Evolutionary conservation across 768 basidiomycete species (phyloP), one percentile per base, ranked within the genome.

Genomic region (Gloeopeniophorella convolvens): DNA sequence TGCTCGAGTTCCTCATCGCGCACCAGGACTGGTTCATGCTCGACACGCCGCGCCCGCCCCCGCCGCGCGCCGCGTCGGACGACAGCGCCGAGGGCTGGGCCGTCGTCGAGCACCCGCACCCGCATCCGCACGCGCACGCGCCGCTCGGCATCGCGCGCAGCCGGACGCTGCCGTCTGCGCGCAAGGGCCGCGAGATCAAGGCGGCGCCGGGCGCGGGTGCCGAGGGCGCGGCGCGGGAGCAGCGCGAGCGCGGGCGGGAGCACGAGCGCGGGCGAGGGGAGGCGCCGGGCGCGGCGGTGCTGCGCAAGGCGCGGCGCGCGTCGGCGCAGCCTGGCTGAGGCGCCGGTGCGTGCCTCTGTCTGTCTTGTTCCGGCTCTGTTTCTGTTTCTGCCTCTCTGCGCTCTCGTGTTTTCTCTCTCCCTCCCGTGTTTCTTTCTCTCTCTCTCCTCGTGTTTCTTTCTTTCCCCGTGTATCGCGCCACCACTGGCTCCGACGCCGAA

Each of bases 11-110:
- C 65, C 73, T 99, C 45, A 96, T 99, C 58, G 85, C 81, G n/a
- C 85, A 97, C 56, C 94, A 97, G 64, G 93, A 95, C 62, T 85
- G 85, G 78, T 99, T 99, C 67, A 78, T 95, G 76, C 69, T 96
- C 43, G 92, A 89, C 59, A 85, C 89, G 34, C 79, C 88, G 5
- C 80, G 86, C 1, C 85, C 88, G 2, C 78, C 79, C 16, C 67
- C 64, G 2, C 45, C 68, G 0, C 63, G 48, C 1, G 39, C 45
- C 9, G 8, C 34, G 5, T 50, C 35, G 24, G 66, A 79, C 31
- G 79, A 78, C 26, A 66, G 68, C 30, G 47, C 58, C 57, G 66
- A 61, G 48, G 63, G 41, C 50, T 67, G 49, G 61, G 58, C 54
- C 65, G 66, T 57, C 37, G 43, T 40, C 60, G 67, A 59, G 8